Percentiles rank a stretch among this genome's conserved stretches.
Evolutionary conservation across 140 eudicot genomes (phyloP).

Genomic region (Cichorium intybus): DNA sequence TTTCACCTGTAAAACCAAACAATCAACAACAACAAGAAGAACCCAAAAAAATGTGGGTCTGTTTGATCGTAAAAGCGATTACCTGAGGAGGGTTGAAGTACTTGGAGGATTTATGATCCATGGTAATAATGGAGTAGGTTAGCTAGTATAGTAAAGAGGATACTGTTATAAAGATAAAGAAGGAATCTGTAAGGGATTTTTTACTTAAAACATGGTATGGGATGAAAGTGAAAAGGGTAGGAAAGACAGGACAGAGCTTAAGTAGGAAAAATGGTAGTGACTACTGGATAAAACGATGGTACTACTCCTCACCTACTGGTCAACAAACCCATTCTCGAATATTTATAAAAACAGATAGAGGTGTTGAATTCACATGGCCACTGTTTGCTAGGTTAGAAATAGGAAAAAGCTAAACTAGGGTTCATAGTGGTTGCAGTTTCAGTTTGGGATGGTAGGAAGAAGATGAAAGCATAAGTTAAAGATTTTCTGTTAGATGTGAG

Average conservation of each 20-base stretch:
- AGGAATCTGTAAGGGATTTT: not conserved
- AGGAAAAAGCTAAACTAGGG: not conserved
- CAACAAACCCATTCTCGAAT: not conserved
- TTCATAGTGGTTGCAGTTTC: not conserved
- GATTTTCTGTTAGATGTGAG: not conserved
- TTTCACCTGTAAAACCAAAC: conserved; percentile 33
- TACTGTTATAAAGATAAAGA: not conserved
- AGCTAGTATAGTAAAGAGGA: not conserved
- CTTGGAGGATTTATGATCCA: conserved; percentile 47
- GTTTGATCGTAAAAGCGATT: conserved; percentile 5
- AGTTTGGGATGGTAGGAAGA: not conserved
- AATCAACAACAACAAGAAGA: not conserved
- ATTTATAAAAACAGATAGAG: not conserved
- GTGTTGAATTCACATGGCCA: not conserved
- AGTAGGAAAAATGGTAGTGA: conserved; percentile 8
- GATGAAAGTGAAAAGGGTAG: not conserved
- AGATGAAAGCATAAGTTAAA: not conserved
- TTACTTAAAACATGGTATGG: not conserved
- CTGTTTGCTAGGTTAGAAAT: not conserved
- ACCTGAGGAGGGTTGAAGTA: conserved; percentile 28
- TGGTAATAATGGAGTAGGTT: conserved; percentile 12
- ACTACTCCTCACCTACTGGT: not conserved
- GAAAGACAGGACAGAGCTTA: conserved; percentile 12
- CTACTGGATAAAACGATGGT: conserved; percentile 15
- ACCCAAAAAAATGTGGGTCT: not conserved